Percentiles rank a stretch among this genome's conserved stretches.
Conservation (phyloP, 78 protist species). For the Goniomonas avonlea region DNA sequence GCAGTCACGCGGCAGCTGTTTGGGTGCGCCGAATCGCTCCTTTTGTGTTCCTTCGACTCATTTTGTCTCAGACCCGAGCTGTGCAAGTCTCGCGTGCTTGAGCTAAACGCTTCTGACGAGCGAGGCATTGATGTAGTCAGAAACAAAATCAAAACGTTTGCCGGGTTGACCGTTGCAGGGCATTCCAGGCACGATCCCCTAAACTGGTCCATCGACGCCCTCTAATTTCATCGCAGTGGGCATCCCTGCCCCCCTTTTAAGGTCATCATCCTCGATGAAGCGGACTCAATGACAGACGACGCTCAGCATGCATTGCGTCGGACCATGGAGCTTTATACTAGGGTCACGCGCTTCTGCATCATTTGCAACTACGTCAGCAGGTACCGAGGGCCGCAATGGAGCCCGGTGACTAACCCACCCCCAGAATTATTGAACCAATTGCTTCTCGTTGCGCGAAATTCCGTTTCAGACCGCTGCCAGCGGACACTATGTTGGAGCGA, state of each 20-base stretch:
- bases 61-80: too few species aligned
- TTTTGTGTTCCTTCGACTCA: too few species aligned
- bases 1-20: too few species aligned
- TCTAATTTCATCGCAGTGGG: not conserved
- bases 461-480: slow-evolving; percentile 81
- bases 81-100: slow-evolving; percentile 68
- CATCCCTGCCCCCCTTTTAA: slow-evolving; percentile 82
- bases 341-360: slow-evolving; percentile 82
- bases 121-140: slow-evolving; percentile 92
- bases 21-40: too few species aligned
- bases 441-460: slow-evolving; percentile 96
- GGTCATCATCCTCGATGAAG: slow-evolving; percentile 94
- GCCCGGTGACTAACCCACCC: not conserved
- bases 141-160: slow-evolving; percentile 79
- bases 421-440: slow-evolving; percentile 90
- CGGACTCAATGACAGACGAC: slow-evolving; percentile 87
- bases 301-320: slow-evolving; percentile 50
- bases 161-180: slow-evolving; percentile 37
- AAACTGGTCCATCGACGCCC: not conserved
- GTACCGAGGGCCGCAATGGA: not conserved
- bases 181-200: not conserved
- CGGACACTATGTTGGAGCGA: slow-evolving; percentile 39
- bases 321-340: slow-evolving; percentile 81
- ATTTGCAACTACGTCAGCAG: slow-evolving; percentile 79
- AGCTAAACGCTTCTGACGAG: slow-evolving; percentile 97